Evolutionary conservation across 2,329 filamentous ascomycete species (phyloP), one percentile per base, ranked within the genome.

Genomic region (Ophiocordyceps camponoti-floridani): DNA sequence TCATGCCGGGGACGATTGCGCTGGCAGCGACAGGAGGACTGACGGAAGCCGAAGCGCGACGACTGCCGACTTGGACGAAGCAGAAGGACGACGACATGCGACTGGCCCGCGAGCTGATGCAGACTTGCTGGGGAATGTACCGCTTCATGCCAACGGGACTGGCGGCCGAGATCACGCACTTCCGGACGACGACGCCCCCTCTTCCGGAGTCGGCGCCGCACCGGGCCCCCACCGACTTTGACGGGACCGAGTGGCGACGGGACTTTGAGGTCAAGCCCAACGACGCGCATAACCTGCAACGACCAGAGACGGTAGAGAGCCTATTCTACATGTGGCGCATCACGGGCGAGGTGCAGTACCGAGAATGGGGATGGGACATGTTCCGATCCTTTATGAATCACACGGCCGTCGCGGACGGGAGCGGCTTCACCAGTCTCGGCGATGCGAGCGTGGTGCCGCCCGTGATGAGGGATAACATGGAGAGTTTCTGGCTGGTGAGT

Each of bases 241-340:
- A 64, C 49, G 66, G 66, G 0, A 64, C 77, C 1, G 58, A 67
- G 44, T 94, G 87, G 83, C 77, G 77, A 48, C 64, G 79, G 46
- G 91, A 96, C 58, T 89, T 82, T 54, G 65, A 76, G 14, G 79
- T 98, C 56, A 84, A 93, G 57, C 53, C 66, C n/a, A 72, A 77
- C n/a, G 91, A 98, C 59, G 67, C 73, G 44, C 91, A 96, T 65
- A 98, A 98, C 58, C 70, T 98, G 31, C 91, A 96, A 63, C 77
- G 91, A 30, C 91, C 91, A 0, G 91, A 98, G 67, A 95, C 91
- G 0, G 80, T 95, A n/a, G 91, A 98, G 66, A 88, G 80, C 47
- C 67, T 98, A 48, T 88, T 98, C 56, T 94, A 96, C 66, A 94
- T 98, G 87, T 98, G 89, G 83, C 81, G 91, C 49, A 94, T 98